Conservation (phyloP, 768 basidiomycete genomes). For the Hygrocybe punicea region DNA sequence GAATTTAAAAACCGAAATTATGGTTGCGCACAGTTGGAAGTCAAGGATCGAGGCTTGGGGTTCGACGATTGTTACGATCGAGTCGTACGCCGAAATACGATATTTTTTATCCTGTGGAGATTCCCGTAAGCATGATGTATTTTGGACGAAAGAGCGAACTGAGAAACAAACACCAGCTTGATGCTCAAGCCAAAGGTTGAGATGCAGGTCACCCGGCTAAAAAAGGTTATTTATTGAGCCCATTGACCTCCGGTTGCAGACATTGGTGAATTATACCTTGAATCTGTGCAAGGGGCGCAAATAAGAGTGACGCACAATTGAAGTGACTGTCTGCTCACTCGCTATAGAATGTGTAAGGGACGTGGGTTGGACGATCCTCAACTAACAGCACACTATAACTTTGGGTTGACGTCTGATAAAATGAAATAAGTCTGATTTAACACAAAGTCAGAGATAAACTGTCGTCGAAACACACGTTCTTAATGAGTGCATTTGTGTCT, state of each 20-base stretch:
- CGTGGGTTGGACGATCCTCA: constrained; percentile 53
- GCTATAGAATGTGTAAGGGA: constrained; percentile 76
- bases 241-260: background rate
- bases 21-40: constrained; percentile 62
- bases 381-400: constrained; percentile 52
- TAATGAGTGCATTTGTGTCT: constrained; percentile 58
- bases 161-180: constrained; percentile 49
- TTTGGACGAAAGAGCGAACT: constrained; percentile 1
- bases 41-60: constrained; percentile 76
- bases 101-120: constrained; percentile 48
- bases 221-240: constrained; percentile 3
- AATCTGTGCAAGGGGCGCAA: constrained; percentile 41
- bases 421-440: background rate
- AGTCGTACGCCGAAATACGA: constrained; percentile 70
- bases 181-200: constrained; percentile 77
- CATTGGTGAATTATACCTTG: constrained; percentile 43
- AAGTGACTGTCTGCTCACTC: constrained; percentile 53
- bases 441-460: background rate
- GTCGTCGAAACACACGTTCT: constrained; percentile 54
- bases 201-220: constrained; percentile 71
- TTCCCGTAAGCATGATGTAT: background rate
- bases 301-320: background rate
- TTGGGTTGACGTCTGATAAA: constrained; percentile 47
- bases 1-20: background rate
- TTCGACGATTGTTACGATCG: constrained; percentile 74